Evolutionary conservation across 2,329 filamentous ascomycete genomes (phyloP).

Genomic region (Trichoderma cornu-damae): DNA sequence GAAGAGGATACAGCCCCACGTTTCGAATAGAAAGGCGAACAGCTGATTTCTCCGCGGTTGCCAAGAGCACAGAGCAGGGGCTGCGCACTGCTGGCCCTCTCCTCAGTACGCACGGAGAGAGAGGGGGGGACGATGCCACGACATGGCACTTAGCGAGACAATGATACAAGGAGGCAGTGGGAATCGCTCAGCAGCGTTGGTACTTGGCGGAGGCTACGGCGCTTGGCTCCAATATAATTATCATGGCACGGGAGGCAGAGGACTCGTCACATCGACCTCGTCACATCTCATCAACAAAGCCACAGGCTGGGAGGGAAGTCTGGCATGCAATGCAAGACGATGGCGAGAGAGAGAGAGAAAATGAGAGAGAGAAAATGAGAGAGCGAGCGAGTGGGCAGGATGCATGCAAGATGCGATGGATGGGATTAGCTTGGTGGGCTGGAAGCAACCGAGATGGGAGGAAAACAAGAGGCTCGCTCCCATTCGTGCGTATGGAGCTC

Average conservation of each 20-base stretch:
- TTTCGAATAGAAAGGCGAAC: not conserved
- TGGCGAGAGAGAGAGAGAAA: not conserved
- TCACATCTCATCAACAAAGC: conserved; percentile 16
- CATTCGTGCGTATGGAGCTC: not conserved
- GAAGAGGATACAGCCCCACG: not conserved
- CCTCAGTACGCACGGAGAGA: not conserved
- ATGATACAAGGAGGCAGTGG: conserved; percentile 5
- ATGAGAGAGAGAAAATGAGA: too few relatives aligned
- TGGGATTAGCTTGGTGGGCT: not conserved
- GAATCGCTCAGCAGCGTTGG: not conserved
- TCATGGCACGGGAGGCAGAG: not conserved
- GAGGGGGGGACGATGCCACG: not conserved
- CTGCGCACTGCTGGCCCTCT: conserved; percentile 1
- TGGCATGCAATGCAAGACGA: conserved; percentile 2
- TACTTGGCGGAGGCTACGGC: not conserved
- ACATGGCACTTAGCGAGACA: conserved; percentile 6
- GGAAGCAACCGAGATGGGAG: conserved; percentile 8
- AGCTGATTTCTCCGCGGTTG: not conserved
- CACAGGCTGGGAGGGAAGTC: not conserved
- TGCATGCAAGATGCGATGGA: conserved; percentile 7
- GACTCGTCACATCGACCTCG: conserved; percentile 9
- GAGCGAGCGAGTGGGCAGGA: not conserved
- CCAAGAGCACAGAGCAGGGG: conserved; percentile 9
- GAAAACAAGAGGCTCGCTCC: not conserved
- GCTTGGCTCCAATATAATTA: not conserved